Evolutionary conservation across 495 filamentous ascomycete species (phyloP), one percentile per base, ranked within the genome.

Genomic region (Copromyces sp.): DNA sequence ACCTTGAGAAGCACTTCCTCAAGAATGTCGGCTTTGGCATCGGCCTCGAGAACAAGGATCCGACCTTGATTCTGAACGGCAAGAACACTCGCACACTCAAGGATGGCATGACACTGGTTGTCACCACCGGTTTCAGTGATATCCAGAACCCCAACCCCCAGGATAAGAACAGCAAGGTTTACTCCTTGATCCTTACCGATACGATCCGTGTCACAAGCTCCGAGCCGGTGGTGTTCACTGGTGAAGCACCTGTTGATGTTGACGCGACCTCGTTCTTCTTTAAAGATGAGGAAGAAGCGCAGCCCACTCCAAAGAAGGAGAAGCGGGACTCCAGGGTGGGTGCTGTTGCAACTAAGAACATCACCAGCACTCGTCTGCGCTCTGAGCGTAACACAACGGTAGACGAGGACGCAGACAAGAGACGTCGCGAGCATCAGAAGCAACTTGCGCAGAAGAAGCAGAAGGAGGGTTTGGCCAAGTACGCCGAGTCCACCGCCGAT

Each of bases 211-310:
- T 97, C 45, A 90, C 90, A 4, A 80, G 87, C n/a, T 85, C 80
- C 71, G 93, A 94, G 8, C 88, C 93, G 8, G 89, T 92, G 9
- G 89, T 97, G 38, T 98, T 98, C 82, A 99, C 96, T 41, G 94
- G 92, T 71, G 93, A 95, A 76, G 94, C 94, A 5, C 90, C 95
- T 9, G 90, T 91, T 41, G 95, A 98, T 77, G 88, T 94, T 74
- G 95, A 97, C 76, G 92, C 93, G 1, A 92, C 93, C 3, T 95
- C 94, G 0, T 99, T 99, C 84, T 98, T 97, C 83, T 99, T 99
- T 83, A 95, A 96, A 77, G 94, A 95, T 76, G 93, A 94, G 69
- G 89, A 92, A 74, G 92, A 94, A 75, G 89, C 87, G 17, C 81
- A 88, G 78, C 86, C 87, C 24, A 84, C 87, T 1, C 86, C 87